Conservation (phyloP, 768 basidiomycete species). For the Lentinula lateritia region DNA sequence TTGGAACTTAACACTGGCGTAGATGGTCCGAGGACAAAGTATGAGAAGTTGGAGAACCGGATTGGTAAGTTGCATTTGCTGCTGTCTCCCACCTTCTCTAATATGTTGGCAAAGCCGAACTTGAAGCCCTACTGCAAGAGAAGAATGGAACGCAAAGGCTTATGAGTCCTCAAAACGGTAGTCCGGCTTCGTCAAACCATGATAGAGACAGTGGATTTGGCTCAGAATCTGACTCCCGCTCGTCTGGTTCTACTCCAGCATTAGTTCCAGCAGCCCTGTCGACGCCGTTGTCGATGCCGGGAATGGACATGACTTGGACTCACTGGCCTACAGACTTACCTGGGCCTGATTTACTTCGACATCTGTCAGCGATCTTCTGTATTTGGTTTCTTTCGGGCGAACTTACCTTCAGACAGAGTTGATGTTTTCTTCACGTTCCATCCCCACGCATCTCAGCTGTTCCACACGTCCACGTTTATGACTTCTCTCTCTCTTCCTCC, state of each 20-base stretch:
- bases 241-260: slow-evolving; percentile 3
- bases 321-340: slow-evolving; percentile 65
- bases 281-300: not conserved
- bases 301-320: slow-evolving; percentile 37
- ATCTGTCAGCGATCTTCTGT: slow-evolving; percentile 17
- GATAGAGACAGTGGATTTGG: slow-evolving; percentile 5
- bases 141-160: slow-evolving; percentile 29
- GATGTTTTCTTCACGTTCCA: slow-evolving; percentile 78
- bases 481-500: slow-evolving; percentile 59
- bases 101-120: slow-evolving; percentile 43
- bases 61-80: slow-evolving; percentile 45
- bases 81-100: not conserved
- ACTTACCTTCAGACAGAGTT: slow-evolving; percentile 34
- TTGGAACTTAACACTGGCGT: slow-evolving; percentile 29
- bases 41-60: slow-evolving; percentile 61
- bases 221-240: slow-evolving; percentile 2
- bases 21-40: slow-evolving; percentile 55
- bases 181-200: not conserved
- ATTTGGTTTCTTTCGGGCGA: not conserved
- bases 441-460: slow-evolving; percentile 64
- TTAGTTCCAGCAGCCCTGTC: not conserved
- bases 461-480: slow-evolving; percentile 66
- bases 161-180: slow-evolving; percentile 3
- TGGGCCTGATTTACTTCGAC: slow-evolving; percentile 52
- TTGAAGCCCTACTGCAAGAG: slow-evolving; percentile 60